phyloP scores from a whole-genome alignment of 805 yeast genomes.

The Zygosaccharomyces kombuchaensis region DNA sequence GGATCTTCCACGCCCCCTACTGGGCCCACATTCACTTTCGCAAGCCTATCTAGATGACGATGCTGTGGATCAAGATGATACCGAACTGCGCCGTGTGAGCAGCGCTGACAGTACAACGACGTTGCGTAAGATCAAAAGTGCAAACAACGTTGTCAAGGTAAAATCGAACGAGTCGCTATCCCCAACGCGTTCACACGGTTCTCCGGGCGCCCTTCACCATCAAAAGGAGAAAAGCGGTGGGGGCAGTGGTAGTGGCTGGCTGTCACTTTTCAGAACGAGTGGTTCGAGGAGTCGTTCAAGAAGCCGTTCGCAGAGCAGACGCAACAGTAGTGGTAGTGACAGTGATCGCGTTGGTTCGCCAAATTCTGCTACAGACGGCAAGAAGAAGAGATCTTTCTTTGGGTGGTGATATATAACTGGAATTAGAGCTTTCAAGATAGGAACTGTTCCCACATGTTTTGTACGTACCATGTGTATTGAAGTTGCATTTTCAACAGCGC shows the following conservation, averaged over 20 bases:
- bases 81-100: conserved; percentile 10
- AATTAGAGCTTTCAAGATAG: too few species aligned
- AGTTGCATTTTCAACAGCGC: neutral
- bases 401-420: neutral
- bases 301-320: conserved; percentile 21
- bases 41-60: neutral
- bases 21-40: conserved; percentile 1
- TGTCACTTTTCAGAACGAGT: conserved; percentile 19
- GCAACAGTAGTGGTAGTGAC: conserved; percentile 19
- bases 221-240: conserved; percentile 10
- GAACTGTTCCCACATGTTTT: neutral
- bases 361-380: conserved; percentile 7
- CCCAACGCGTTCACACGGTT: conserved; percentile 7
- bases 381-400: conserved; percentile 12
- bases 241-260: conserved; percentile 13
- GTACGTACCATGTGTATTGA: neutral
- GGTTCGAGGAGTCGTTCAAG: conserved; percentile 14
- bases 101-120: conserved; percentile 5
- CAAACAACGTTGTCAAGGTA: conserved; percentile 17
- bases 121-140: conserved; percentile 24
- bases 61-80: neutral
- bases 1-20: neutral
- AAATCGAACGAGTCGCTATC: conserved; percentile 17
- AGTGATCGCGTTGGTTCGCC: conserved; percentile 8
- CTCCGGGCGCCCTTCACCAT: conserved; percentile 5